Evolutionary conservation across 148 eudicot genomes (phyloP), one percentile per base, ranked within the genome.

Genomic region (Polygonum maritimum): DNA sequence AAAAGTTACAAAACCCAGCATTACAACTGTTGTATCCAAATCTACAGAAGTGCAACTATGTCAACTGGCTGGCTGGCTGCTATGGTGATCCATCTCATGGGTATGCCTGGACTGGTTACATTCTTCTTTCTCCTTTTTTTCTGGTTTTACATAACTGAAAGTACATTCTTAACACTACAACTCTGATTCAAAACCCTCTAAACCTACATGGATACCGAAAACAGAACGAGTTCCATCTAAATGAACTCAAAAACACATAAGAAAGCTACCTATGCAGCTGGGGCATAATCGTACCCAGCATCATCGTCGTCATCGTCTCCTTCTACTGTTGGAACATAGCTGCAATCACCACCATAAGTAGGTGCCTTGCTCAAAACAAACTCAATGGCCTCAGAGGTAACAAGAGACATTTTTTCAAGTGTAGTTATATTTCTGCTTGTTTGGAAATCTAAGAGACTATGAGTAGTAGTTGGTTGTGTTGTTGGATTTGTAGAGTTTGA

Each of bases 271-370:
- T 74, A 81, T 33, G 83, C 83, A 69, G 83, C 83, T 7, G 83
- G 83, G 36, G 83, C 84, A 35, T 70, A 82, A 78, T 82, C 84
- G 41, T 77, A 39, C 15, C 19, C 54, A 7, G 48, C 71, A 26
- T 39, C 82, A 76, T 79, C 82, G 18, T 82, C 82, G 15, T 82
- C 80, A 35, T 79, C 84, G 35, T 79, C 82, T 44, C 75, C 79
- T 60, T 79, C 82, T 11, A 52, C 65, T 40, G 6, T n/a, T 40
- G 58, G 67, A 60, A 21, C 52, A 45, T 5, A 6, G 69, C 57
- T 31, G 13, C 8, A 22, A 0, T 36, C 71, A 31, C 41, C 71
- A 65, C 41, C 71, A 36, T 65, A 31, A 26, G 15, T 14, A 31
- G 0, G 0, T 65, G 41, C 15, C 38, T 65, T 65, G 36, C 38